Evolutionary conservation across 2,329 filamentous ascomycete species (phyloP).

Genomic region (Phoma herbarum): DNA sequence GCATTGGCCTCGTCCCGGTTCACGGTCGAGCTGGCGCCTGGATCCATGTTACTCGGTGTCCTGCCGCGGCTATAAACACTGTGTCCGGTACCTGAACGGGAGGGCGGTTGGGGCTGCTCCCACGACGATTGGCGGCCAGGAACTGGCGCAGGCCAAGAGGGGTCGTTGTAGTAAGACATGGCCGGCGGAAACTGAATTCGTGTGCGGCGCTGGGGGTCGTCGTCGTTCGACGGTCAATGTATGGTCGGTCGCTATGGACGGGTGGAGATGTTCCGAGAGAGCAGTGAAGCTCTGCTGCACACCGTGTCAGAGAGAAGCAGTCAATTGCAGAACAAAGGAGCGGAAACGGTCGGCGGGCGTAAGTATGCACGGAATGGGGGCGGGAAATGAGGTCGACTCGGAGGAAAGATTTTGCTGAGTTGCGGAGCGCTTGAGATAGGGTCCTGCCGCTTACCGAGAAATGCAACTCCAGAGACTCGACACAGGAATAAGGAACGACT

Average conservation of each 20-base stretch:
- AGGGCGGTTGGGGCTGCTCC: constrained; percentile 77
- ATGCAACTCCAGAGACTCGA: constrained; percentile 21
- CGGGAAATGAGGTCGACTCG: constrained; percentile 41
- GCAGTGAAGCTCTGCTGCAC: constrained; percentile 28
- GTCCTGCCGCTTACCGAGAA: constrained; percentile 47
- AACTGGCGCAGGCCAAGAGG: constrained; percentile 67
- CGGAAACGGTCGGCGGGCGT: constrained; percentile 25
- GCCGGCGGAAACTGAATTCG: constrained; percentile 16
- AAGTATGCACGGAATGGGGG: constrained; percentile 35
- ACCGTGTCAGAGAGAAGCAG: constrained; percentile 24
- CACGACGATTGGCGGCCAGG: constrained; percentile 72
- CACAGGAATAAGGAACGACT: constrained; percentile 44
- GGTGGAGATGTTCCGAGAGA: constrained; percentile 21
- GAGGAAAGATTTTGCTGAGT: constrained; percentile 46
- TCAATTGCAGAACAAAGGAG: constrained; percentile 32
- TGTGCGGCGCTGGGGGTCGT: constrained; percentile 13
- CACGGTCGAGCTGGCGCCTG: constrained; percentile 77
- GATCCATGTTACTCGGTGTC: constrained; percentile 43
- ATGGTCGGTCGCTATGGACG: neutral
- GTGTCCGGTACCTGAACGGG: constrained; percentile 70
- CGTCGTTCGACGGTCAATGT: constrained; percentile 1
- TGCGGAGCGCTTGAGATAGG: constrained; percentile 36
- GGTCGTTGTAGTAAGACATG: constrained; percentile 77
- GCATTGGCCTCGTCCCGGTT: constrained; percentile 75
- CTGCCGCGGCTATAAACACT: constrained; percentile 24